A percentile compares a stretch with the other conserved stretches of the same genome.
Conservation (phyloP, 75 land plant species). For the Gnetum montanum region DNA sequence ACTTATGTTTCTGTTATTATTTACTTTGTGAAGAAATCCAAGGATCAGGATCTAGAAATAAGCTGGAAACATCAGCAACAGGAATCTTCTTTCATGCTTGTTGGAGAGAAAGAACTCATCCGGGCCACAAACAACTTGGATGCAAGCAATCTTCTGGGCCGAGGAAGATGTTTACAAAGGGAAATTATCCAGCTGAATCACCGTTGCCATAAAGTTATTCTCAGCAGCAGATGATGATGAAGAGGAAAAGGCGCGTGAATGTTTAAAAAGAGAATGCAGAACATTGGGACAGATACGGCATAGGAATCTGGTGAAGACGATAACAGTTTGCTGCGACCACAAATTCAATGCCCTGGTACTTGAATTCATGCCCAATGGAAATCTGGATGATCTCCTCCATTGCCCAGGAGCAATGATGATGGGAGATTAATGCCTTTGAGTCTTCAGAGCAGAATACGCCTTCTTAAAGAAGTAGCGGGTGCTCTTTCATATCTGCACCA, state of each 20-base stretch:
- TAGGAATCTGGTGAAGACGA: slow-evolving; percentile 11
- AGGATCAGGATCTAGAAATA: too few relatives aligned
- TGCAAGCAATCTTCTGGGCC: too few relatives aligned
- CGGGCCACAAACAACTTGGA: too few relatives aligned
- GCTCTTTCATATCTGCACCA: slow-evolving; percentile 12
- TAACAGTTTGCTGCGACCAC: slow-evolving; percentile 7
- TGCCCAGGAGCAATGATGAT: neutral
- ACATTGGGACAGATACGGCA: slow-evolving; percentile 7
- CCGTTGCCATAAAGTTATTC: slow-evolving; percentile 10
- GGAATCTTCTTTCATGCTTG: too few relatives aligned
- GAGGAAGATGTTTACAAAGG: slow-evolving; percentile 16
- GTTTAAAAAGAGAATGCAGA: slow-evolving; percentile 8
- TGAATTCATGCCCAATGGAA: slow-evolving; percentile 15
- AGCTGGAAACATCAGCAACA: too few relatives aligned
- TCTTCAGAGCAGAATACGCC: neutral
- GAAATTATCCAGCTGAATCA: slow-evolving; percentile 4
- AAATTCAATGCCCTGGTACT: slow-evolving; percentile 10
- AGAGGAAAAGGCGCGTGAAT: neutral
- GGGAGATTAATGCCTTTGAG: neutral
- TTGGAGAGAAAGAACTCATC: too few relatives aligned
- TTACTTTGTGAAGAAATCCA: too few relatives aligned
- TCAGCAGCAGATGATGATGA: too few relatives aligned
- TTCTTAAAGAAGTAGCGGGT: slow-evolving; percentile 6
- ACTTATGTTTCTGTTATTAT: too few relatives aligned
- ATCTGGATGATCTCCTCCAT: slow-evolving; percentile 6